Evolutionary conservation across 805 yeast genomes (phyloP), one percentile per base, ranked within the genome.

Genomic region (Barnettozyma sucrosica): DNA sequence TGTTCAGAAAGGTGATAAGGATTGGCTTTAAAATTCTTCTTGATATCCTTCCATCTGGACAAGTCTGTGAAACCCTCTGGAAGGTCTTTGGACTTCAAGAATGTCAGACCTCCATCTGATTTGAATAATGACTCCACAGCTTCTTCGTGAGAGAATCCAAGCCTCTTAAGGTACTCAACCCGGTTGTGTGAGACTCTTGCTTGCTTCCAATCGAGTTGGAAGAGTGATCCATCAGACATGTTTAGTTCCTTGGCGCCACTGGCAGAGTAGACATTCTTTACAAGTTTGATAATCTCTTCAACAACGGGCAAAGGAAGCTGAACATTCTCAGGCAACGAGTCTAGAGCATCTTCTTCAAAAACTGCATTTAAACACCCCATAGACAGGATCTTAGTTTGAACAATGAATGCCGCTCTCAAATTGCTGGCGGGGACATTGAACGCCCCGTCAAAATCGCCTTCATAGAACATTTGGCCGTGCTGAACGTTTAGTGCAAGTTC

Each of bases 271-370:
- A 74, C 65, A 42, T 71, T 67, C 42, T 69, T 71, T 26, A 76
- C 59, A 37, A 81, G 66, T 3, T 67, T 61, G 16, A 79, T 62
- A 1, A 79, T 45, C 48, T 74, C 75, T 24, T 75, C 76, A 41
- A 77, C 65, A 4, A 80, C 65, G 1, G 64, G 57, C 25, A 63
- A 62, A 6, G 74, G 74, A 3, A 68, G 51, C n/a, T 58, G 54
- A 16, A 58, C 53, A 5, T 55, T 49, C 8, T 55, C 61, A 13
- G 59, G 50, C 5, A 61, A 50, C n/a, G 56, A 38, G 8, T 40
- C 51, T 16, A 68, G 62, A 0, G 63, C 46, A 1, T 60, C 58
- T 20, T 59, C 57, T 34, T 52, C 52, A 16, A 76, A 56, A 2
- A 73, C 49, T 6, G 62, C 59, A 7, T 57, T 52, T 18, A 78